These are phyloP conservation scores for Mrakia frigida DNA, from an alignment of 768 basidiomycete genomes.

Conservation along the genomic window DNA sequence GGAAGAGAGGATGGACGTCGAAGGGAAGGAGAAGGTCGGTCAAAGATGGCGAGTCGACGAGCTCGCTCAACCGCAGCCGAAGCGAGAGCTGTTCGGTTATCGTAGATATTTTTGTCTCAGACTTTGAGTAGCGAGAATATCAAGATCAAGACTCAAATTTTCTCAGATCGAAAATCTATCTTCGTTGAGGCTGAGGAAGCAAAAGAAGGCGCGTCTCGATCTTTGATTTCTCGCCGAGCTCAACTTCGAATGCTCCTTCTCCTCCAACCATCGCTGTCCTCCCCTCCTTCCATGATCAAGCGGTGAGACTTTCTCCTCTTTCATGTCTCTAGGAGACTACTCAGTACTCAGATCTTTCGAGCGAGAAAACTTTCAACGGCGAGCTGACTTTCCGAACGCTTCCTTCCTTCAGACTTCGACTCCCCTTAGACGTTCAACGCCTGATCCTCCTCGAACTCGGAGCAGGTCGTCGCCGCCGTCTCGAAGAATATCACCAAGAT, in stretches of 20 bases:
- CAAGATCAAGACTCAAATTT: background rate
- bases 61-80: background rate
- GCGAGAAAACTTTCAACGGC: no score
- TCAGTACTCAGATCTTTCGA: no score
- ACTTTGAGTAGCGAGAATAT: no score
- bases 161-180: background rate
- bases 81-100: background rate
- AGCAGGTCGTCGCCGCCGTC: background rate
- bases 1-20: constrained; percentile 6
- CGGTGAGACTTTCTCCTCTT: no score
- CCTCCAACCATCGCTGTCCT: background rate
- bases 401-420: no score
- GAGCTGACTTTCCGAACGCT: no score
- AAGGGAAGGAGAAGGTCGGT: background rate
- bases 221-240: background rate
- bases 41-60: background rate
- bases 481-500: background rate
- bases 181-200: background rate
- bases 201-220: background rate
- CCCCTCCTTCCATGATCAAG: background rate
- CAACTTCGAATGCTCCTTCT: background rate
- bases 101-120: background rate
- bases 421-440: no score
- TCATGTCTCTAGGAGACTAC: no score
- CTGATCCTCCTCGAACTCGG: background rate